Evolutionary conservation across 805 yeast species (phyloP).

Genomic region (Teunomyces tritomae): DNA sequence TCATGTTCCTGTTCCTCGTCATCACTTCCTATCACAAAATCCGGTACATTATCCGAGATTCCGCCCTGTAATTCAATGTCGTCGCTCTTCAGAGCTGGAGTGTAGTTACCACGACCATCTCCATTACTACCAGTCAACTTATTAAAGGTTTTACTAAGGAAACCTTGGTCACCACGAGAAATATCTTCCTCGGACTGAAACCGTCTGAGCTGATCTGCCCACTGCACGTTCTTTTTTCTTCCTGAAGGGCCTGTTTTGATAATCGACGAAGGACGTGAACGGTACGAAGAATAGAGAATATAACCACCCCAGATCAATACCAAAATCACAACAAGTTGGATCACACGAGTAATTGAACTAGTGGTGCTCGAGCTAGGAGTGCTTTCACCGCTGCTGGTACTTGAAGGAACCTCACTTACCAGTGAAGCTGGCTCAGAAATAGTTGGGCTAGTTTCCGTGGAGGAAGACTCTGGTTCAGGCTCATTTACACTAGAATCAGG

Average conservation of each 20-base stretch:
- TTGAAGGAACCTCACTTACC: not conserved
- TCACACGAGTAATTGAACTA: conserved; percentile 32
- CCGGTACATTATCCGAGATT: conserved; percentile 9
- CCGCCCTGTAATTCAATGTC: conserved; percentile 19
- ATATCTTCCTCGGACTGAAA: conserved; percentile 25
- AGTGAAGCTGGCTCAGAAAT: not conserved
- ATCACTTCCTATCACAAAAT: conserved; percentile 49
- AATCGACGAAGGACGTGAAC: conserved; percentile 40
- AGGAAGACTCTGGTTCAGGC: not conserved
- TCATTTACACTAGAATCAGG: not conserved
- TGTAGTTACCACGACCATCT: conserved; percentile 25
- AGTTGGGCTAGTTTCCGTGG: not conserved
- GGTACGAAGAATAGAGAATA: conserved; percentile 35
- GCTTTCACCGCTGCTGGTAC: not conserved
- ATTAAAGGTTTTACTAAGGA: conserved; percentile 33
- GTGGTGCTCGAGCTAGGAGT: conserved; percentile 8
- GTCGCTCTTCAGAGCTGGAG: conserved; percentile 21
- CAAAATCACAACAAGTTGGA: conserved; percentile 38
- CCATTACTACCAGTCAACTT: conserved; percentile 24
- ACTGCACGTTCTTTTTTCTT: conserved; percentile 44
- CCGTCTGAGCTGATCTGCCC: conserved; percentile 44
- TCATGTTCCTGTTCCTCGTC: conserved; percentile 31
- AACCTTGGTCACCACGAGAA: conserved; percentile 28
- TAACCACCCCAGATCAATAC: conserved; percentile 42
- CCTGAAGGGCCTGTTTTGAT: conserved; percentile 34